Evolutionary conservation across 202 grass and related monocot species (phyloP).

Genomic region (Brachypodium distachyon): DNA sequence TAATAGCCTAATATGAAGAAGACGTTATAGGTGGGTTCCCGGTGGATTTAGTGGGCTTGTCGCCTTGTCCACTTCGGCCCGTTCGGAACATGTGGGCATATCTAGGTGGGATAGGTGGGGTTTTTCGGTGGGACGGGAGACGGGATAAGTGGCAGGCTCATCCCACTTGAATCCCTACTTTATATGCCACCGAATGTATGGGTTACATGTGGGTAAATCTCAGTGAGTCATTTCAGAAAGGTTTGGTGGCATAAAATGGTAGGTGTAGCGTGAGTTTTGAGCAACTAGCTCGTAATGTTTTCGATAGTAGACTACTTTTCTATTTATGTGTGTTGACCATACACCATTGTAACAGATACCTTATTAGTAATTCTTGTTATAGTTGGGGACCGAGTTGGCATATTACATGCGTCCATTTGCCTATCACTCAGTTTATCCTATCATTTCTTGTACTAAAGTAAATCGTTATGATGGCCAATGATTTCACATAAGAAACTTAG

Average conservation of each 20-base stretch:
- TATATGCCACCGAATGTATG: neutral
- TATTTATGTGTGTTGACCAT: neutral
- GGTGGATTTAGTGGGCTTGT: too few relatives aligned
- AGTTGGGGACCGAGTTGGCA: neutral
- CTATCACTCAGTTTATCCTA: neutral
- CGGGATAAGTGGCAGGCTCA: too few relatives aligned
- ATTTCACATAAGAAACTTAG: neutral
- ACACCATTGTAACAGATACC: neutral
- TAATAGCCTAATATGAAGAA: too few relatives aligned
- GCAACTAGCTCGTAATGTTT: neutral
- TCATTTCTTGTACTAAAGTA: neutral
- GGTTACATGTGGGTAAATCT: neutral
- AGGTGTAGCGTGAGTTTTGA: neutral
- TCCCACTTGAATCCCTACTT: too few relatives aligned
- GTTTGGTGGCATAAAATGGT: neutral
- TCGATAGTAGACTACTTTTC: neutral
- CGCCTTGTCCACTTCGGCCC: too few relatives aligned
- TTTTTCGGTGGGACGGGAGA: too few relatives aligned
- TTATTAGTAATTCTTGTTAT: neutral
- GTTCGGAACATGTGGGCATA: too few relatives aligned
- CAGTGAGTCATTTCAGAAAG: neutral
- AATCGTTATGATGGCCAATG: neutral
- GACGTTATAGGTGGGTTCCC: too few relatives aligned
- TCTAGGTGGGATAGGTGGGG: too few relatives aligned
- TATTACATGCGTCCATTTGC: neutral